Evolutionary conservation across 2,329 filamentous ascomycete genomes (phyloP), one percentile per base, ranked within the genome.

Genomic region (Cladophialophora psammophila): DNA sequence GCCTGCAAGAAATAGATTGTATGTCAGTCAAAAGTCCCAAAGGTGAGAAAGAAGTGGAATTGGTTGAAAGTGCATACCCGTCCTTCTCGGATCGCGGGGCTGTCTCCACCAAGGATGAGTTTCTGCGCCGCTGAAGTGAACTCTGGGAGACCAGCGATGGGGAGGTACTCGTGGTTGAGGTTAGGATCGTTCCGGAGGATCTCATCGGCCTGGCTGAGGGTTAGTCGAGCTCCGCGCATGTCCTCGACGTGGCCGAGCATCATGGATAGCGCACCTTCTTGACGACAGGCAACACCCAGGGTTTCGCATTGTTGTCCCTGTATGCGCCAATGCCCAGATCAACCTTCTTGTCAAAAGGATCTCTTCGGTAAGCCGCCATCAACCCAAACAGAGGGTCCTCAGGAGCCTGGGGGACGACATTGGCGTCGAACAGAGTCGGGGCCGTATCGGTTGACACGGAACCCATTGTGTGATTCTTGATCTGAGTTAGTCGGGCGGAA

Each of bases 131-230:
- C 96, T 74, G 88, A 86, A 67, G 93, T 97, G 83, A 97, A 96
- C 70, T 90, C 86, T 64, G 90, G 82, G 67, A 98, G 86, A 76
- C 95, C 95, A 70, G 93, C 91, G 78, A 99, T 99, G 67, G 95
- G 94, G 67, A 96, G 92, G 82, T 99, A 99, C 86, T 99, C 95
- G 85, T 99, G 94, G 84, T 99, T 96, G 75, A 96, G 86, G 67
- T 92, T 87, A 77, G 94, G 93, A 81, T 97, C 93, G 78, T 91
- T 90, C 80, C 90, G 91, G 73, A 98, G 87, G 75, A 93, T 88
- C 72, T 95, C 91, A 79, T 98, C 94, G 74, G 95, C 95, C 94
- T 98, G 78, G 60, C 45, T 20, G 20, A 45, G 20, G 45, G 52
- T 56, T 4, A 56, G 61, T 20, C 42, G 42, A 38, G 8, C 42